Percentiles rank a stretch among this genome's conserved stretches.
Evolutionary conservation across 108 stramenopile species (phyloP).

Genomic region (Conticribra weissflogii): DNA sequence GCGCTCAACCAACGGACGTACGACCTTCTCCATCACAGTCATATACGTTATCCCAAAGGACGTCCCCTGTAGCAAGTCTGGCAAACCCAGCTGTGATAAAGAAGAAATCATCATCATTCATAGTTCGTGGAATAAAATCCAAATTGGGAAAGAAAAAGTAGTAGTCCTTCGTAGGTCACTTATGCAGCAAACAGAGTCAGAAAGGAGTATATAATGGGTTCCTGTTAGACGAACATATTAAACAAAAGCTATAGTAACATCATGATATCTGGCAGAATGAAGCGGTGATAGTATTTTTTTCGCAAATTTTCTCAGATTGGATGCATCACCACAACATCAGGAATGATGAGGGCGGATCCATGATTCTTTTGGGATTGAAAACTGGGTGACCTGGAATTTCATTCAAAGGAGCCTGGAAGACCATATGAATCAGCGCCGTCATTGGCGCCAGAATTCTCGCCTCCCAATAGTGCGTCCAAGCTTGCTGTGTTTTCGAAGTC

Average conservation of each 20-base stretch:
- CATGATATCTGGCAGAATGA: no score
- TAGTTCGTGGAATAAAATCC: background rate
- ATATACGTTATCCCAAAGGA: background rate
- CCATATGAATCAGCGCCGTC: conserved; percentile 21
- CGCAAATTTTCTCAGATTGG: no score
- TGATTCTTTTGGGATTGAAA: no score
- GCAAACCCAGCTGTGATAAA: background rate
- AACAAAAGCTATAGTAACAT: no score
- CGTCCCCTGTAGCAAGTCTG: background rate
- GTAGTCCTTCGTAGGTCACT: no score
- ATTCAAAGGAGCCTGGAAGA: conserved; percentile 36
- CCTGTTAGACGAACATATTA: no score
- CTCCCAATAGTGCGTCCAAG: conserved; percentile 18
- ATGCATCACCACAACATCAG: no score
- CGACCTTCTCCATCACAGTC: background rate
- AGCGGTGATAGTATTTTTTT: no score
- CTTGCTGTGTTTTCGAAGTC: conserved; percentile 24
- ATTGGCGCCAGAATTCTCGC: conserved; percentile 9
- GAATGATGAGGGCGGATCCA: no score
- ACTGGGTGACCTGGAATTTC: no score
- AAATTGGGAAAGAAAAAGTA: background rate
- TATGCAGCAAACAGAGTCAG: background rate
- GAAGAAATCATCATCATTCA: background rate
- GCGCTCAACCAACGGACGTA: background rate
- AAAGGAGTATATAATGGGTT: background rate